Percentiles rank a stretch among this genome's conserved stretches.
phyloP scores from a whole-genome alignment of 129 eudicot species.

The Helianthus annuus region DNA sequence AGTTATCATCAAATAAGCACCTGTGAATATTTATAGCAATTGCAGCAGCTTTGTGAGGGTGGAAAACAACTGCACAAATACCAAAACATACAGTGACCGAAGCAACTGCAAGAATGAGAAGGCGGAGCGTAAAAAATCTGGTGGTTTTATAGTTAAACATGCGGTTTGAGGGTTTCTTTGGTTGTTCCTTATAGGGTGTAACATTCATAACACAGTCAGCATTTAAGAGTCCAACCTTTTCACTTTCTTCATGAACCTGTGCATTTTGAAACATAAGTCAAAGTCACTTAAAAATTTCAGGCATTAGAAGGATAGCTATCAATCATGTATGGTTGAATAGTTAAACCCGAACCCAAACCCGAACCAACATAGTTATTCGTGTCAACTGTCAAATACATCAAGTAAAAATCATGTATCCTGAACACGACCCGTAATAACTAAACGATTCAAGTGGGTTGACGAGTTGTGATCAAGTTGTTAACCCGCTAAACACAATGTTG shows the following conservation, averaged over 20 bases:
- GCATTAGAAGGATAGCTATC: too few relatives aligned
- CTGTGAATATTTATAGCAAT: conserved; percentile 66
- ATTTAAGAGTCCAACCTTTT: conserved; percentile 50
- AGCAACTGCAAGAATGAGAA: conserved; percentile 45
- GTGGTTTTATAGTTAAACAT: conserved; percentile 26
- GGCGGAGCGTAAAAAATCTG: conserved; percentile 41
- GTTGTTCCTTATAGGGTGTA: conserved; percentile 37
- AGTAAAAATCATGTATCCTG: too few relatives aligned
- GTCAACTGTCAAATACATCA: too few relatives aligned
- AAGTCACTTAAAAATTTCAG: not conserved
- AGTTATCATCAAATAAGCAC: conserved; percentile 56
- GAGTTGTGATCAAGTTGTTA: too few relatives aligned
- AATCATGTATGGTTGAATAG: too few relatives aligned
- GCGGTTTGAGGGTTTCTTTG: conserved; percentile 35
- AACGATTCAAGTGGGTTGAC: too few relatives aligned
- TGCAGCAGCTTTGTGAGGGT: conserved; percentile 59
- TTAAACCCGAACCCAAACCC: too few relatives aligned
- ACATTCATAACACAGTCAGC: conserved; percentile 52
- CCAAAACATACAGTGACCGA: conserved; percentile 72
- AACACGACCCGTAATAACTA: too few relatives aligned
- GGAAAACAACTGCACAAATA: conserved; percentile 69
- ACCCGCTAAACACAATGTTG: too few relatives aligned
- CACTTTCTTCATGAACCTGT: conserved; percentile 41
- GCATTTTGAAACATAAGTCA: not conserved
- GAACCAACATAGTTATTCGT: too few relatives aligned